These are phyloP conservation scores for Naganishia sp. DNA, from an alignment of 1,284 basidiomycete genomes.

Conservation along the genomic window DNA sequence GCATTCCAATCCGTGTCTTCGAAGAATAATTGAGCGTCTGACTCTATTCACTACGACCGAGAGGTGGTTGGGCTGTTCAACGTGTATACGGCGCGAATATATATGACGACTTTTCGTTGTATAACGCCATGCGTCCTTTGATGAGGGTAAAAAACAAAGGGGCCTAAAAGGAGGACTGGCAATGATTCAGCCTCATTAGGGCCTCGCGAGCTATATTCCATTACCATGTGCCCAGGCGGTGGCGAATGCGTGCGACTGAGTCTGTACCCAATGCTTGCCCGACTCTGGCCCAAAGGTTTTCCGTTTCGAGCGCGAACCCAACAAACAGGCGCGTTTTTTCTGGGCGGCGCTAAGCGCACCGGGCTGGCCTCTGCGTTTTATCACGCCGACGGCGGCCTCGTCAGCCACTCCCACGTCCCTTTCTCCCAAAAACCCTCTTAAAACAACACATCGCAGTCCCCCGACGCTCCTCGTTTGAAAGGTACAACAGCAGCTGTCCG, in stretches of 20 bases:
- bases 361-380: conserved; percentile 3
- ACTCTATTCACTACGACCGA: too few relatives aligned
- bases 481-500: conserved; percentile 28
- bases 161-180: too few relatives aligned
- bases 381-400: conserved; percentile 1
- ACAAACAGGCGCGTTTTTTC: conserved; percentile 19
- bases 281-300: conserved; percentile 14
- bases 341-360: background rate
- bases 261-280: background rate
- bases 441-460: conserved; percentile 24
- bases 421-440: conserved; percentile 23
- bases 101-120: too few relatives aligned
- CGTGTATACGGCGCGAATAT: too few relatives aligned
- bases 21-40: too few relatives aligned
- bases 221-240: background rate
- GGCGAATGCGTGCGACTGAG: background rate
- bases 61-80: too few relatives aligned
- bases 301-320: conserved; percentile 1
- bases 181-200: too few relatives aligned
- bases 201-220: too few relatives aligned
- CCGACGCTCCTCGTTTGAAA: conserved; percentile 25
- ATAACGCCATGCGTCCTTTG: too few relatives aligned
- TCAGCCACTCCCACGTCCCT: conserved; percentile 17
- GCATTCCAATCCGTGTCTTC: too few relatives aligned
- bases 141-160: too few relatives aligned